Base-by-base conservation (phyloP, 768 basidiomycete genomes). In the Leucosporidium creatinivorum region DNA sequence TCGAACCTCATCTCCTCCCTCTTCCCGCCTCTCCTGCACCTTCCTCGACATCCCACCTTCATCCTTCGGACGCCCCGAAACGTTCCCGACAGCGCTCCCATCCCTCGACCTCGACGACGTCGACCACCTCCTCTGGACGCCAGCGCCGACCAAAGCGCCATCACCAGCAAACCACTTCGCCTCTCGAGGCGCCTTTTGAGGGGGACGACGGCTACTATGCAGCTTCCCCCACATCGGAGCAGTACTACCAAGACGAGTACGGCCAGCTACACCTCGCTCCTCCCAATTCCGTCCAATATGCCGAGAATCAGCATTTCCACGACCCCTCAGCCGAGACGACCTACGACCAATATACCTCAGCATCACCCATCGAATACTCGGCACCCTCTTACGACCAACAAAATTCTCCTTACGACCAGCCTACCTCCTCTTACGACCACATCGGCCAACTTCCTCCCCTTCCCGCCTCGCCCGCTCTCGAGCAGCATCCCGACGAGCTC, bases 171-270 rank as follows among this genome's bases (percentile, higher is more conserved):
- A 44, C 15, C 15, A 2, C 39, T 44, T 19, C 63, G 64, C 48
- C n/a, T 17, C 26, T 44, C 39, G 23, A 28, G 21, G 52, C 30
- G 13, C 26, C 36, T 21, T 13, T 30, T 10, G 26, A 25, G 25
- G 19, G 33, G 25, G 33, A 56, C 17, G n/a, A 6, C 7, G 36
- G 23, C 49, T 49, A 23, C 26, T 18, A 33, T 9, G 15, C 13
- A 5, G 19, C 23, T 31, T 30, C 15, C 2, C 30, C 15, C 18
- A 44, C 17, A 7, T 19, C 48, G 19, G 28, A n/a, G 59, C 28
- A 39, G 33, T 66, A 61, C 55, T 66, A 39, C 33, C 25, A 61
- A 25, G 65, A 61, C 54, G 65, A 56, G 49, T 6, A 57, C 36
- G 65, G 65, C 8, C 65, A 62, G 26, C 54, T 66, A 5, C 33